These are phyloP conservation scores for Castanea crenata DNA, from an alignment of 306 rosid genomes.

Conservation along the genomic window DNA sequence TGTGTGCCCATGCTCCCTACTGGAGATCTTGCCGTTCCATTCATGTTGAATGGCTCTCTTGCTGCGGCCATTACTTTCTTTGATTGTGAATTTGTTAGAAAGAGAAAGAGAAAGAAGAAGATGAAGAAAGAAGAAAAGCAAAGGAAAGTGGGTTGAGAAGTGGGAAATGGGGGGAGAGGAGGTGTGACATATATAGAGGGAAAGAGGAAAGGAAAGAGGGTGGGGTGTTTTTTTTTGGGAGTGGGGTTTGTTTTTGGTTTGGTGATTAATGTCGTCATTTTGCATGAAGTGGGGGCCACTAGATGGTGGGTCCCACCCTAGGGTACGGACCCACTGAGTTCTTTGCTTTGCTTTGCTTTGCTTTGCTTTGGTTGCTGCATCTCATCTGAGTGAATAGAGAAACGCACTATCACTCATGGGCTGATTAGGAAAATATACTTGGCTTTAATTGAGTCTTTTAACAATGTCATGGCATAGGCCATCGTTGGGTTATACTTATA, in stretches of 20 bases:
- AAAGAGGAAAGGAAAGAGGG: not conserved
- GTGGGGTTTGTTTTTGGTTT: conserved; percentile 7
- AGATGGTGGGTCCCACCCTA: not conserved
- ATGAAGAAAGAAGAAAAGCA: not conserved
- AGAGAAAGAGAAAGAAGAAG: not conserved
- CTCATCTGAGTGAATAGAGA: conserved; percentile 14
- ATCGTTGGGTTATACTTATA: conserved; percentile 4
- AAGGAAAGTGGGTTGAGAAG: conserved; percentile 32
- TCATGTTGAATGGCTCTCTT: conserved; percentile 48
- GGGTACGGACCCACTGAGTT: conserved; percentile 4
- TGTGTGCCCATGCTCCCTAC: not conserved
- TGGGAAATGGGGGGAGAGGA: conserved; percentile 17
- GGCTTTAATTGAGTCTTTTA: no score
- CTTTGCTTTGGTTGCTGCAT: no score
- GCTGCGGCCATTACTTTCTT: conserved; percentile 19
- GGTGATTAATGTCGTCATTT: conserved; percentile 52
- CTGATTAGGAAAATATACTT: no score
- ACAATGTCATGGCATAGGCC: conserved; percentile 9
- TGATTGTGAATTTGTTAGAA: not conserved
- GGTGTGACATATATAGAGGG: conserved; percentile 52
- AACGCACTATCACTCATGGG: conserved; percentile 38
- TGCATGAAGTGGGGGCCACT: conserved; percentile 24
- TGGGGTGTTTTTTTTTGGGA: conserved; percentile 1
- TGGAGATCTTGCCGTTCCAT: conserved; percentile 35
- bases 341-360: no score